Conservation (phyloP, 345 rosid species). For the Citrus cavaleriei region DNA sequence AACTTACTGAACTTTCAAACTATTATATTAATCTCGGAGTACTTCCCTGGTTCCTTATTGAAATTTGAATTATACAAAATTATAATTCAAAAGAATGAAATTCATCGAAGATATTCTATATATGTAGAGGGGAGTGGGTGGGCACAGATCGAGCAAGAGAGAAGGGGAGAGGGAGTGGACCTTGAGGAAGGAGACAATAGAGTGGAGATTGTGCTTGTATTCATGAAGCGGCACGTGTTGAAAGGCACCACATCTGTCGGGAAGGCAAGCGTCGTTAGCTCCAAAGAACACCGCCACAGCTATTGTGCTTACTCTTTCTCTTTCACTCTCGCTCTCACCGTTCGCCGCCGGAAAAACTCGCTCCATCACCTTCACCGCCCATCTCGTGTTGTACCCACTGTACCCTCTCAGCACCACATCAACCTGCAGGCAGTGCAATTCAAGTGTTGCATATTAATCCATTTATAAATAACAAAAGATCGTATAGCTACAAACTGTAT, state of each 20-base stretch:
- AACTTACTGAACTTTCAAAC: too few species aligned
- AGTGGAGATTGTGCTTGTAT: conserved; percentile 62
- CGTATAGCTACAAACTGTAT: not conserved
- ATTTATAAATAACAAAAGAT: not conserved
- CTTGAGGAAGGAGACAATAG: conserved; percentile 65
- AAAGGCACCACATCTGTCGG: conserved; percentile 70
- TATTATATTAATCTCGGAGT: too few species aligned
- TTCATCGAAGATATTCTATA: not conserved
- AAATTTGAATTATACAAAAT: too few species aligned
- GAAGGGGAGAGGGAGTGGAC: conserved; percentile 22
- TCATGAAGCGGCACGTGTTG: conserved; percentile 89
- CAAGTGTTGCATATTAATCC: not conserved
- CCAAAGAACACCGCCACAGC: conserved; percentile 88
- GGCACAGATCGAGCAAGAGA: not conserved
- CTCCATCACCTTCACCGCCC: conserved; percentile 68
- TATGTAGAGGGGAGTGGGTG: not conserved
- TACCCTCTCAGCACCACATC: conserved; percentile 76
- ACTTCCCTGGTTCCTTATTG: too few species aligned
- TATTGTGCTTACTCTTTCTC: conserved; percentile 17
- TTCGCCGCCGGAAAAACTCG: conserved; percentile 49
- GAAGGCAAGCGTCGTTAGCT: conserved; percentile 86
- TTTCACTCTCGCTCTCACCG: conserved; percentile 9
- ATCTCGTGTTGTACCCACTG: conserved; percentile 81
- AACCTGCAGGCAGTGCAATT: conserved; percentile 18
- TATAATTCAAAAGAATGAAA: not conserved